These are phyloP conservation scores for Rosellinia necatrix DNA, from an alignment of 2,329 filamentous ascomycete genomes.

Conservation along the genomic window DNA sequence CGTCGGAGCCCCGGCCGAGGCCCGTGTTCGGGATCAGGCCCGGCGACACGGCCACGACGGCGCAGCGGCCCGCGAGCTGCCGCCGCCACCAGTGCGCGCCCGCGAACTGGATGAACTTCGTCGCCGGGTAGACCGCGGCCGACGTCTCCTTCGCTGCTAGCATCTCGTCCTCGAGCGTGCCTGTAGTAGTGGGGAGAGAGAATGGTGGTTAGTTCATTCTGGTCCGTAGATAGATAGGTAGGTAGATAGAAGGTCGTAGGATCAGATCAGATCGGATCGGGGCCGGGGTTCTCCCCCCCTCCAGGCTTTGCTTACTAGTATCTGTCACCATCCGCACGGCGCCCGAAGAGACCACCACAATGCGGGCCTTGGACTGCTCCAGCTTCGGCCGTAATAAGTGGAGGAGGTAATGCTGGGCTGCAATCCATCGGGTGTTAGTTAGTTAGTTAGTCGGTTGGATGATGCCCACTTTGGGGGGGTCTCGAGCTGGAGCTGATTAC, in stretches of 20 bases:
- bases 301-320: constrained; percentile 42
- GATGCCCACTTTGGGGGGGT: no score
- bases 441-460: no score
- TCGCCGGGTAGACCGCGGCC: constrained; percentile 45
- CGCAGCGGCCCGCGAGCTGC: constrained; percentile 49
- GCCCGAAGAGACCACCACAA: constrained; percentile 58
- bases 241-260: no score
- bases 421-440: constrained; percentile 14
- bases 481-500: no score
- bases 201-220: constrained; percentile 8
- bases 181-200: no score
- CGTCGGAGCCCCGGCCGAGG: constrained; percentile 41
- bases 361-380: constrained; percentile 50
- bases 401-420: constrained; percentile 59
- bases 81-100: constrained; percentile 61
- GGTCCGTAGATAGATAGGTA: no score
- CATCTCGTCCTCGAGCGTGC: constrained; percentile 35
- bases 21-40: constrained; percentile 56
- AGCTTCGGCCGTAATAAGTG: constrained; percentile 56
- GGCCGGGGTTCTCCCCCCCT: no score
- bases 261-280: neutral
- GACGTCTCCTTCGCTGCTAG: constrained; percentile 44
- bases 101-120: constrained; percentile 57
- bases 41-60: constrained; percentile 58
- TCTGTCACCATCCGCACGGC: constrained; percentile 49